phyloP scores from a whole-genome alignment of 148 eudicot species.

The Linanthus parryae region DNA sequence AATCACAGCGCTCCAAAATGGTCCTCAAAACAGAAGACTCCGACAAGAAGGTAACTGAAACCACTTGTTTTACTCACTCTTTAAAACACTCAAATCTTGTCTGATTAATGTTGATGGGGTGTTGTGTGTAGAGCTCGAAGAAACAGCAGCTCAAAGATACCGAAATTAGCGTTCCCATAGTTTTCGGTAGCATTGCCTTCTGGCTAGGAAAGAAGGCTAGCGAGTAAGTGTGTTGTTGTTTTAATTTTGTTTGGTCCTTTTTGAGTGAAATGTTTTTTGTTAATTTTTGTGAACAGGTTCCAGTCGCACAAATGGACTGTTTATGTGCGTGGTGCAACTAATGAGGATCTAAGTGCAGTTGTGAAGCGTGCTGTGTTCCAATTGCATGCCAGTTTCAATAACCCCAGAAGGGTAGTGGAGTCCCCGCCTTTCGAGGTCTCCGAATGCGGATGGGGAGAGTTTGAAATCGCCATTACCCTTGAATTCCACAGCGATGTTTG shows the following conservation, averaged over 20 bases:
- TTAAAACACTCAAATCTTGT: slow-evolving; percentile 2
- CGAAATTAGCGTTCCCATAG: slow-evolving; percentile 67
- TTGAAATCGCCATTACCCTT: slow-evolving; percentile 84
- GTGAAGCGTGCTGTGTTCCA: slow-evolving; percentile 84
- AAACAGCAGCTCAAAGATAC: slow-evolving; percentile 65
- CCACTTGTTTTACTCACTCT: neutral
- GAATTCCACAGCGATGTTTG: slow-evolving; percentile 73
- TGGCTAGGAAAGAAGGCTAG: slow-evolving; percentile 96
- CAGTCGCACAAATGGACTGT: slow-evolving; percentile 79
- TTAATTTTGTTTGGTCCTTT: slow-evolving; percentile 8
- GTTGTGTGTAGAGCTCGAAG: slow-evolving; percentile 31
- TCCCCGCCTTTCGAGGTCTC: slow-evolving; percentile 79
- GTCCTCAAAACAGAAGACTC: slow-evolving; percentile 31
- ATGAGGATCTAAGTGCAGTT: slow-evolving; percentile 59
- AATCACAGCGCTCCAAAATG: slow-evolving; percentile 48
- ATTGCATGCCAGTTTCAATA: slow-evolving; percentile 85
- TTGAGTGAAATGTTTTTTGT: slow-evolving; percentile 15
- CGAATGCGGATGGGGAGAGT: slow-evolving; percentile 98
- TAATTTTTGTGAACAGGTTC: slow-evolving; percentile 26
- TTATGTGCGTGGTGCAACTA: slow-evolving; percentile 56
- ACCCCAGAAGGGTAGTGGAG: slow-evolving; percentile 71
- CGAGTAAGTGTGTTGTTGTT: slow-evolving; percentile 75
- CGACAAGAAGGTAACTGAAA: slow-evolving; percentile 32
- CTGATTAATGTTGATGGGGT: neutral
- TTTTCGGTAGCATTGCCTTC: slow-evolving; percentile 67